phyloP scores from a whole-genome alignment of 208 protist species.

The Strigomonas galati region DNA sequence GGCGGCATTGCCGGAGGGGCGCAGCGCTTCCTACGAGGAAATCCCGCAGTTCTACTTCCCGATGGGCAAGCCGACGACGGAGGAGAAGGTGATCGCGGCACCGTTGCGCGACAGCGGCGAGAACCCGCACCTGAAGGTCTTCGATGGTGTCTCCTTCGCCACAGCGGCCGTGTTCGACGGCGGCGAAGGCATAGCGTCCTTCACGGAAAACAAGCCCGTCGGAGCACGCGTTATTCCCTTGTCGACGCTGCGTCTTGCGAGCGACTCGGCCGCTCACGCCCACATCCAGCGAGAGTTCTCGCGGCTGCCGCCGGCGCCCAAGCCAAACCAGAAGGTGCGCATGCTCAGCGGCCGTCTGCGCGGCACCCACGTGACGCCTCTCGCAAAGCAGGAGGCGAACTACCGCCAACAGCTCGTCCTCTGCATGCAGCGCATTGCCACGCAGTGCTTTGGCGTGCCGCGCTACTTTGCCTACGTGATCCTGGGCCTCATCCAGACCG shows the following conservation, averaged over 20 bases:
- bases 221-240: conserved; percentile 20
- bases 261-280: conserved; percentile 49
- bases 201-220: conserved; percentile 1
- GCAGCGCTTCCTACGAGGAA: conserved; percentile 35
- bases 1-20: too few species aligned
- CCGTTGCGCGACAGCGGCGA: conserved; percentile 43
- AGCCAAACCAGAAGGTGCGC: conserved; percentile 36
- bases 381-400: conserved; percentile 52
- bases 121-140: conserved; percentile 69
- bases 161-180: conserved; percentile 33
- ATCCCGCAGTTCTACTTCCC: conserved; percentile 90
- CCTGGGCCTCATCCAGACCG: conserved; percentile 46
- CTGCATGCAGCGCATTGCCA: conserved; percentile 70
- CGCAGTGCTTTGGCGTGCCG: conserved; percentile 78
- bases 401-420: conserved; percentile 57
- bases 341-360: conserved; percentile 30
- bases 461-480: conserved; percentile 82
- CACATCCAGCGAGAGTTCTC: conserved; percentile 76
- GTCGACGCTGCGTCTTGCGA: conserved; percentile 47
- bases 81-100: conserved; percentile 45
- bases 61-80: conserved; percentile 33
- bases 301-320: conserved; percentile 44
- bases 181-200: conserved; percentile 16
- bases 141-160: conserved; percentile 46
- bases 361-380: conserved; percentile 13